Conservation (phyloP, 345 rosid species). For the Schrenkiella parvula region DNA sequence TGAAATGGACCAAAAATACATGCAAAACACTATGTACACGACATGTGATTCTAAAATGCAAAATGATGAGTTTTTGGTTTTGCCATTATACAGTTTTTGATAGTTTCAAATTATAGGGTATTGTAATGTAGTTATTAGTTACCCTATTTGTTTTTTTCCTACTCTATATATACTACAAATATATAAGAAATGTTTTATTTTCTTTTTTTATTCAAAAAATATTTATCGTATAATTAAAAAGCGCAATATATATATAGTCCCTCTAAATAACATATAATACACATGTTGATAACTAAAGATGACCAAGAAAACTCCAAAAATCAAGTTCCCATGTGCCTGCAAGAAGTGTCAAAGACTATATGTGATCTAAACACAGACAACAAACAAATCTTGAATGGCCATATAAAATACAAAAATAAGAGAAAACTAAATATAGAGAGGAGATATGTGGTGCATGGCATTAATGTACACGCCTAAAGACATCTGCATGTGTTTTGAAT, state of each 20-base stretch:
- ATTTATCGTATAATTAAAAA: not conserved
- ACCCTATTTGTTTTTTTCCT: too few species aligned
- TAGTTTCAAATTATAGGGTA: not conserved
- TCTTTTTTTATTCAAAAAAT: too few species aligned
- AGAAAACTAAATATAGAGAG: not conserved
- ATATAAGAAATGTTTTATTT: too few species aligned
- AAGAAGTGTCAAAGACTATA: not conserved
- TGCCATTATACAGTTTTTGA: too few species aligned
- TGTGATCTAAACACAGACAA: constrained; percentile 10
- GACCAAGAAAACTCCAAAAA: constrained; percentile 9
- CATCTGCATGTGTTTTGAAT: not conserved
- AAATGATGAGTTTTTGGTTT: too few species aligned
- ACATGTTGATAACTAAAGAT: not conserved
- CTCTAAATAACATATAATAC: not conserved
- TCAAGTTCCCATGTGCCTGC: constrained; percentile 19
- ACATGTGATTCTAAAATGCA: too few species aligned
- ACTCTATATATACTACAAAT: too few species aligned
- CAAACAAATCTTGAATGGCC: constrained; percentile 6
- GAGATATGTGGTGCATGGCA: constrained; percentile 1
- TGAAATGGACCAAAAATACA: too few species aligned
- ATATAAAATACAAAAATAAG: not conserved
- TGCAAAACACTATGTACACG: too few species aligned
- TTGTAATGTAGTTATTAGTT: too few species aligned
- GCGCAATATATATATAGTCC: not conserved
- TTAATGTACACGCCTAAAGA: not conserved